These are phyloP conservation scores for Penicillium cataractarum DNA, from an alignment of 495 filamentous ascomycete genomes.

Conservation along the genomic window DNA sequence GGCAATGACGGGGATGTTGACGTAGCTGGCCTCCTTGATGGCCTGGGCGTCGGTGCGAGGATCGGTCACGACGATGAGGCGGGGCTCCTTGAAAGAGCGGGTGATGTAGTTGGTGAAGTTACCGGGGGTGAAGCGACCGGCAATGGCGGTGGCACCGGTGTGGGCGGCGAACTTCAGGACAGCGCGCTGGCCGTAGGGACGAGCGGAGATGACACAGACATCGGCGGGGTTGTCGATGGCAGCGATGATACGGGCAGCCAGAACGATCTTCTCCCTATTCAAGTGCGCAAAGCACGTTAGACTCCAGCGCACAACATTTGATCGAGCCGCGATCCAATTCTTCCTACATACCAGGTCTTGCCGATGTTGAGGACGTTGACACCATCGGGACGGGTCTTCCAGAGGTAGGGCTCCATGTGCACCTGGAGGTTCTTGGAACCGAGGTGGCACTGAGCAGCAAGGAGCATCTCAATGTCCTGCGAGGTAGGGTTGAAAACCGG, in stretches of 20 bases:
- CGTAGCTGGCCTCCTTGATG: conserved; percentile 99
- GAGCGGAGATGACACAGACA: conserved; percentile 97
- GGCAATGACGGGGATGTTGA: conserved; percentile 99
- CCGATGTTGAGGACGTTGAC: conserved; percentile 99
- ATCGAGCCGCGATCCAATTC: neutral
- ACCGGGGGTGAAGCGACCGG: conserved; percentile 99
- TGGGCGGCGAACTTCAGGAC: conserved; percentile 98
- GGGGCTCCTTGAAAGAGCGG: conserved; percentile 99
- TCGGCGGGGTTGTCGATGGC: conserved; percentile 99
- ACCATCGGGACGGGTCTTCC: conserved; percentile 97
- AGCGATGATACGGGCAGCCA: conserved; percentile 97
- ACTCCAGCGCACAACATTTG: neutral
- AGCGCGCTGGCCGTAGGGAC: conserved; percentile 98
- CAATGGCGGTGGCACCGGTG: conserved; percentile 96
- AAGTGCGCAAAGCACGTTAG: conserved; percentile 36
- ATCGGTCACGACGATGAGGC: conserved; percentile 98
- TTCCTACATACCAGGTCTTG: conserved; percentile 89
- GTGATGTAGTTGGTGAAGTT: conserved; percentile 99
- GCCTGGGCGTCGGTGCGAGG: conserved; percentile 99
- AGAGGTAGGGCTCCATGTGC: conserved; percentile 99
- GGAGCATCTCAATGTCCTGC: conserved; percentile 98
- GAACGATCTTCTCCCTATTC: conserved; percentile 96
- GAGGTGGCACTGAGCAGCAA: conserved; percentile 93
- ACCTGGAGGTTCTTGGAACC: conserved; percentile 98
- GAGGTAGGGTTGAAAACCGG: conserved; percentile 83